Evolutionary conservation across 1,284 basidiomycete genomes (phyloP), one percentile per base, ranked within the genome.

Genomic region (Ceratobasidium sp.): DNA sequence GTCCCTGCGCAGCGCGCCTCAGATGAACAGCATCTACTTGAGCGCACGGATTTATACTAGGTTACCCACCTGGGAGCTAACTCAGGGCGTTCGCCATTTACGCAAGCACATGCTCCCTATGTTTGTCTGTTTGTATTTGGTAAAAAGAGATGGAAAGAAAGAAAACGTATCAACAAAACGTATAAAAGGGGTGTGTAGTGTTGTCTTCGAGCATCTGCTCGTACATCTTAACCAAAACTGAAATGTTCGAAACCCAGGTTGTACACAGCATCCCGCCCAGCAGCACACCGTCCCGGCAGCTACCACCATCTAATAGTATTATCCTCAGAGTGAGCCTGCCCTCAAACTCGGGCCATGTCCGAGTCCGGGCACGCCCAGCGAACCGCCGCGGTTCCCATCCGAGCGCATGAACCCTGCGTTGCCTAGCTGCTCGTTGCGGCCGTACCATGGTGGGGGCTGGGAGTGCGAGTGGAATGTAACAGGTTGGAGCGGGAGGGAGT

Each of bases 401-500:
- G 69, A 72, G 46, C 69, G 69, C 69, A 72, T 72, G 31, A 48
- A 72, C 27, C 69, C 69, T n/a, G 69, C 69, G 39, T 72, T 72
- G 19, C 69, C 69, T 19, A 72, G 46, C 1, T 41, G 22, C n/a
- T 59, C 66, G 54, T 59, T 62, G 56, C 53, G 49, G 34, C 39
- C 53, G 22, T 61, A 69, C 69, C 69, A 72, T 16, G 69, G 69
- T 5, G 68, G 74, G 61, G 74, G 46, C 61, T 69, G 39, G 43
- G 74, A 75, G 46, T 74, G 77, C 22, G 76, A 62, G 64, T 78
- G 79, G 88, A 53, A 92, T 74, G 29, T 91, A 22, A 93, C 84
- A 0, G 91, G 91, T 79, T 93, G 92, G 39, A 91, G 81, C 53
- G 92, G 92, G 83, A 90, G 84, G 0, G 84, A 86, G 80, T 93